Evolutionary conservation across 202 grass and related monocot genomes (phyloP), one percentile per base, ranked within the genome.

Genomic region (Schoenoplectus tabernaemontani): DNA sequence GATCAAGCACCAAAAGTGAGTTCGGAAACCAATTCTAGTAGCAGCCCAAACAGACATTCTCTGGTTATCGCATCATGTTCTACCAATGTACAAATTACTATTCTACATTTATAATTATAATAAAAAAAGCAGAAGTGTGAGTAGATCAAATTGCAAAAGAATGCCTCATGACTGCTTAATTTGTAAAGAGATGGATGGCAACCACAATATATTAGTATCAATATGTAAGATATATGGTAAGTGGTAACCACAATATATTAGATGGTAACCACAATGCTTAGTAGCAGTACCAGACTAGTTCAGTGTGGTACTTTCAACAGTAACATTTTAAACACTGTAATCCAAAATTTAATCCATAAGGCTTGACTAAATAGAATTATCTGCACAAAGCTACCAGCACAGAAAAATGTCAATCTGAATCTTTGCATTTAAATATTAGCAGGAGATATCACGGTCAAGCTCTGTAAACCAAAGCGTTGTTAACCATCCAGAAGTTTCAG

Each of bases 401-500:
- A 32, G 68, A 42, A 50, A 73, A 36, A 32, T 50, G 5, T 23
- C 51, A 51, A 51, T 17, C 23, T 32, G 24, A 33, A n/a, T 17
- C 26, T 48, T 71, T 15, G 1, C 5, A 48, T 71, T 47, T 48
- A 28, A 9, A 74, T 33, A 51, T 30, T 44, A 44, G 3, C 69
- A 74, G 69, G 69, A 74, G 24, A 74, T 74, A 50, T 73, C 68
- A 51, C 23, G 53, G 53, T 33, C 46, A 17, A 17, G 5, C 46
- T 74, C 28, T 51, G 13, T 33, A 74, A 74, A 33, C 15, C 6
- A n/a, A 77, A 93, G 88, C 85, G 77, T 91, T 77, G 90, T 90
- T 19, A 83, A 87, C 42, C 85, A 91, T 54, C 81, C 87, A 38
- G 88, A 90, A 1, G 82, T 86, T 7, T 93, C 84, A 44, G 80